A percentile compares a stretch with the other conserved stretches of the same genome.
Evolutionary conservation across 2,329 filamentous ascomycete genomes (phyloP).

Genomic region (Biscogniauxia sp.): DNA sequence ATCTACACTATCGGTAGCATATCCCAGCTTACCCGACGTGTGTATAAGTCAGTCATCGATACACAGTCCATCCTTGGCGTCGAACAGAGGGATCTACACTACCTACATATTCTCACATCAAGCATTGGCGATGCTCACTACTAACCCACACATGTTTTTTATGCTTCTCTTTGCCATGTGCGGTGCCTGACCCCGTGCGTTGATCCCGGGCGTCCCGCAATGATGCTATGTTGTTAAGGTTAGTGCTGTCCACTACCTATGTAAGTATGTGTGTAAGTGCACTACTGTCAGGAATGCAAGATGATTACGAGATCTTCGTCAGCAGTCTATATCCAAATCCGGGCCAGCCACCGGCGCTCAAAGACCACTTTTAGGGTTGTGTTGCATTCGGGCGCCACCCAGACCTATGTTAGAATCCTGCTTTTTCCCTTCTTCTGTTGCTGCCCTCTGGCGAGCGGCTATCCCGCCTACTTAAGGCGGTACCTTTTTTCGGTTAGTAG

Average conservation of each 20-base stretch:
- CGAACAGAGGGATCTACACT: no score
- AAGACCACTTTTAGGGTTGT: conserved; percentile 12
- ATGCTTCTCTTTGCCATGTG: not conserved
- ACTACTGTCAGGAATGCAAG: not conserved
- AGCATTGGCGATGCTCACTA: not conserved
- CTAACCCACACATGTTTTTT: not conserved
- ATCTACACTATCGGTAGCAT: not conserved
- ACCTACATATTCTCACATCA: no score
- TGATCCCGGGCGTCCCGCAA: not conserved
- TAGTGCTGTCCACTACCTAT: no score
- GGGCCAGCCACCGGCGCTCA: conserved; percentile 11
- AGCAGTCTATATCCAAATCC: conserved; percentile 13
- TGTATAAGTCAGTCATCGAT: no score
- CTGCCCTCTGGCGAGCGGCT: not conserved
- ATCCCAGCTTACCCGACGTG: no score
- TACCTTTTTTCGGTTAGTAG: not conserved
- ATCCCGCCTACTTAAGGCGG: not conserved
- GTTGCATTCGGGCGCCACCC: conserved; percentile 15
- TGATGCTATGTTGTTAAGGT: not conserved
- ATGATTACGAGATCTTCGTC: conserved; percentile 17
- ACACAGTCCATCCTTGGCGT: no score
- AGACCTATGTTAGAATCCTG: not conserved
- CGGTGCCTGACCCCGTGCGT: conserved; percentile 2
- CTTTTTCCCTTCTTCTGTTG: not conserved
- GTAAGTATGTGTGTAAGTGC: not conserved